Evolutionary conservation across 1,284 basidiomycete genomes (phyloP).

Genomic region (Moniliophthora roreri): DNA sequence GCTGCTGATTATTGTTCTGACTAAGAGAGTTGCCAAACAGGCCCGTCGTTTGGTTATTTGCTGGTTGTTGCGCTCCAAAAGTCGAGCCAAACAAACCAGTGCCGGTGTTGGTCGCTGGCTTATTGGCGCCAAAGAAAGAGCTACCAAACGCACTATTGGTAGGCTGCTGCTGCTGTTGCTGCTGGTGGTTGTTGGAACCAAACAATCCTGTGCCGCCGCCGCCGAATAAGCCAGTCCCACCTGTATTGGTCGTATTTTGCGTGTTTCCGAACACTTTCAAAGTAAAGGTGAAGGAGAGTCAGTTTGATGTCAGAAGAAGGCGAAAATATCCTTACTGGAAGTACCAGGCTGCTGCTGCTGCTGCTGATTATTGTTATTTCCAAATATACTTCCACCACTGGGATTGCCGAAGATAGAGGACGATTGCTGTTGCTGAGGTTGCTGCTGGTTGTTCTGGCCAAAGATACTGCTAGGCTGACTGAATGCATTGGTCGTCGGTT

Average conservation of each 20-base stretch:
- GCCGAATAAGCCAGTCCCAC: constrained; percentile 20
- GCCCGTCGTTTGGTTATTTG: constrained; percentile 14
- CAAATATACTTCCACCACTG: constrained; percentile 46
- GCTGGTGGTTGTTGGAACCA: constrained; percentile 23
- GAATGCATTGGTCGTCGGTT: constrained; percentile 19
- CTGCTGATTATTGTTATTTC: constrained; percentile 34
- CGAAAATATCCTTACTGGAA: constrained; percentile 3
- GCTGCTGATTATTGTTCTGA: constrained; percentile 24
- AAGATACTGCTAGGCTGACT: constrained; percentile 22
- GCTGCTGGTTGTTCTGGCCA: constrained; percentile 26
- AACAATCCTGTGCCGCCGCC: constrained; percentile 22
- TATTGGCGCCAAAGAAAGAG: constrained; percentile 45
- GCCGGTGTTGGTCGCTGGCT: constrained; percentile 21
- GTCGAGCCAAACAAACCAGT: constrained; percentile 43
- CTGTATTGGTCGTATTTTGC: constrained; percentile 6
- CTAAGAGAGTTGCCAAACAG: constrained; percentile 35
- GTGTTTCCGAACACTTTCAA: constrained; percentile 17
- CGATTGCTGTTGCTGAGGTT: constrained; percentile 29
- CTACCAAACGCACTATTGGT: constrained; percentile 23
- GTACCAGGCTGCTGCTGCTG: constrained; percentile 23
- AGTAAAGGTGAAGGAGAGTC: not conserved
- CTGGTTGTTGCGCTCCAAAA: constrained; percentile 27
- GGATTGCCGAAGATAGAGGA: constrained; percentile 22
- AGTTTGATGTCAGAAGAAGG: not conserved
- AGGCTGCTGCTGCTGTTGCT: constrained; percentile 24